A percentile compares a stretch with the other conserved stretches of the same genome.
phyloP scores from a whole-genome alignment of 345 rosid genomes.

The Arabidopsis thaliana region TAIR10.1 NC_003076.8:7495501-7496000 shows the following conservation, averaged over 20 bases:
- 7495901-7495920: slow-evolving; percentile 25
- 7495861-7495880: neutral
- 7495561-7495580: neutral
- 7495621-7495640: slow-evolving; percentile 33
- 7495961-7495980: slow-evolving; percentile 35
- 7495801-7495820: neutral
- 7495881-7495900: slow-evolving; percentile 38
- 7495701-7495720: slow-evolving; percentile 21
- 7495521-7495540: neutral
- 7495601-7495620: slow-evolving; percentile 31
- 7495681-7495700: slow-evolving; percentile 35
- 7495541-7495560: neutral
- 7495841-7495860: neutral
- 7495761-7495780: slow-evolving; percentile 17
- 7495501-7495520: neutral
- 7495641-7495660: slow-evolving; percentile 12
- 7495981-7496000: slow-evolving; percentile 47
- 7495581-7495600: slow-evolving; percentile 3
- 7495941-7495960: slow-evolving; percentile 1
- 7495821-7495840: slow-evolving; percentile 10
- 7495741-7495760: slow-evolving; percentile 28
- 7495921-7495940: neutral
- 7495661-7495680: slow-evolving; percentile 1
- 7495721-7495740: slow-evolving; percentile 32
- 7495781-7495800: slow-evolving; percentile 7